These are phyloP conservation scores for Trichophyton schoenleinii DNA, from an alignment of 2,329 filamentous ascomycete species.

Conservation along the genomic window DNA sequence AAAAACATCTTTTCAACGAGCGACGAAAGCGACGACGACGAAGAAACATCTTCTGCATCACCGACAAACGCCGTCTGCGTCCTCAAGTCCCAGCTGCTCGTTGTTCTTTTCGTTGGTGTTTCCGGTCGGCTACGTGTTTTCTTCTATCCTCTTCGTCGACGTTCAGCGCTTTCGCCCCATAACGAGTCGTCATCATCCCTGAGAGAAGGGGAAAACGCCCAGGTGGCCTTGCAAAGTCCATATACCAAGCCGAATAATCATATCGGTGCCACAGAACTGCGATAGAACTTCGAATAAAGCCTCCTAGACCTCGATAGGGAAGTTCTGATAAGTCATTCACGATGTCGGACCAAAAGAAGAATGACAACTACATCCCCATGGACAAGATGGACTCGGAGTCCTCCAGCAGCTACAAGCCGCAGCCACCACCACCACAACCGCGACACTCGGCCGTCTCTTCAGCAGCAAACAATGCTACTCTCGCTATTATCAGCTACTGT, in stretches of 20 bases:
- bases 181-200: background rate
- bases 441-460: slow-evolving; percentile 28
- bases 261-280: background rate
- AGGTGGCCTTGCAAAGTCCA: background rate
- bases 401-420: slow-evolving; percentile 35
- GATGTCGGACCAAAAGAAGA: slow-evolving; percentile 86
- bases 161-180: background rate
- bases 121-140: background rate
- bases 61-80: too few relatives aligned
- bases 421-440: slow-evolving; percentile 26
- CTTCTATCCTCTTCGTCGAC: background rate
- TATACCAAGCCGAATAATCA: background rate
- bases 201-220: background rate
- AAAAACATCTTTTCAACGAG: background rate
- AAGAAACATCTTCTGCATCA: background rate
- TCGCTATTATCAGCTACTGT: slow-evolving; percentile 85
- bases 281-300: background rate
- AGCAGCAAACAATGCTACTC: slow-evolving; percentile 60
- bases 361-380: slow-evolving; percentile 63
- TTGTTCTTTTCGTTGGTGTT: background rate
- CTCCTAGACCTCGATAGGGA: background rate
- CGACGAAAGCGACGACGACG: background rate
- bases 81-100: too few relatives aligned
- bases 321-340: slow-evolving; percentile 16
- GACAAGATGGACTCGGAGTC: slow-evolving; percentile 44